These are phyloP conservation scores for Peterozyma toletana DNA, from an alignment of 805 yeast genomes.

Conservation along the genomic window DNA sequence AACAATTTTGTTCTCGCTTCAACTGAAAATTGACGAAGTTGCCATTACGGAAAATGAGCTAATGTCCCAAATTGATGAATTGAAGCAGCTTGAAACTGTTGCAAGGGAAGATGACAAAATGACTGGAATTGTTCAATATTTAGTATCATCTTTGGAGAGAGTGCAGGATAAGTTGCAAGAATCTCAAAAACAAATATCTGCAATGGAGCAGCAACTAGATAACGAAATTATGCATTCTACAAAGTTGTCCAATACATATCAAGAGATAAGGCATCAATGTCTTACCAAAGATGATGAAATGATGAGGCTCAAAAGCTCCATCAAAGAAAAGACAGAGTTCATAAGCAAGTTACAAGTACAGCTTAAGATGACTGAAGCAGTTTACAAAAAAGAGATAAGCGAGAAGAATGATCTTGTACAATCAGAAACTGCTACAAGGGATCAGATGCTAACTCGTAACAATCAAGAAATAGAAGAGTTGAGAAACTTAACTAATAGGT, in stretches of 20 bases:
- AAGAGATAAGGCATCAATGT: not conserved
- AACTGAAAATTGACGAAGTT: not conserved
- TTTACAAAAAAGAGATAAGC: no score
- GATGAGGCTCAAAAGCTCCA: not conserved
- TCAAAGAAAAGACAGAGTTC: no score
- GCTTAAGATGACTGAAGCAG: no score
- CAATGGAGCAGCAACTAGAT: constrained; percentile 9
- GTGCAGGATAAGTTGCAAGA: constrained; percentile 12
- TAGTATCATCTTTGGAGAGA: constrained; percentile 11
- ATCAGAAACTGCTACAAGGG: no score
- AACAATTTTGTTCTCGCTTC: not conserved
- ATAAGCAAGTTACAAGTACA: no score
- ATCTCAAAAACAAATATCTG: constrained; percentile 12
- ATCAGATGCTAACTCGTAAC: no score
- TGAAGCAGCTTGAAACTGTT: constrained; percentile 8
- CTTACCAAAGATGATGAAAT: not conserved
- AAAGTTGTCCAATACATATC: not conserved
- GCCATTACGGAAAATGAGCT: not conserved
- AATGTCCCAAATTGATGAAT: not conserved
- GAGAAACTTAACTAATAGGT: constrained; percentile 1
- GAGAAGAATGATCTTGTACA: no score
- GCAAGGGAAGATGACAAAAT: constrained; percentile 8
- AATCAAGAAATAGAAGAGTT: constrained; percentile 1
- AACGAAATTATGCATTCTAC: constrained; percentile 2
- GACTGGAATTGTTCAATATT: constrained; percentile 11